Evolutionary conservation across 2,329 filamentous ascomycete genomes (phyloP).

Genomic region (Pseudogymnoascus sp.): DNA sequence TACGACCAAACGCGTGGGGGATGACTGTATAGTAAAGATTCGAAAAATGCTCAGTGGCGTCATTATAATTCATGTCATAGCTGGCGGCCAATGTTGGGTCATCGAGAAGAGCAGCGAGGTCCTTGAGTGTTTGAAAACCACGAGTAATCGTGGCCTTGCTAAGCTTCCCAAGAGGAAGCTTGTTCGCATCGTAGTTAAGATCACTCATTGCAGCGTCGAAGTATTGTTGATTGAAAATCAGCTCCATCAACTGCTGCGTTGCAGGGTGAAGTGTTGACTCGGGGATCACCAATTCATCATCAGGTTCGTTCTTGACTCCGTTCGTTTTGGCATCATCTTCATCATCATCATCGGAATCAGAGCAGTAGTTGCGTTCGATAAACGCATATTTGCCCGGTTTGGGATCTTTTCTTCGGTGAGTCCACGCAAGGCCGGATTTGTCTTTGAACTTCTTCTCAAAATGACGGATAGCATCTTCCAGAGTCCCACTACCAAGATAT

Average conservation of each 20-base stretch:
- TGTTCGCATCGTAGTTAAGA: conserved; percentile 66
- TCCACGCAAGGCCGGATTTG: conserved; percentile 54
- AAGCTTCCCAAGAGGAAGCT: conserved; percentile 77
- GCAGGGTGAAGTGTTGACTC: conserved; percentile 53
- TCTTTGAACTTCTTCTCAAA: conserved; percentile 58
- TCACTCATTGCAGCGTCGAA: conserved; percentile 61
- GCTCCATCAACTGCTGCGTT: conserved; percentile 63
- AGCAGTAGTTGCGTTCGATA: conserved; percentile 70
- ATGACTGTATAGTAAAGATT: conserved; percentile 78
- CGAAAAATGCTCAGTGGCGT: conserved; percentile 57
- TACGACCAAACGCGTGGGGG: conserved; percentile 72
- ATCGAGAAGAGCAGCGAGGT: conserved; percentile 62
- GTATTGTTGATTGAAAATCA: conserved; percentile 76
- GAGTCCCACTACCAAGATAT: conserved; percentile 35
- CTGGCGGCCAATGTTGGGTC: conserved; percentile 41
- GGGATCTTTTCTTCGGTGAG: conserved; percentile 46
- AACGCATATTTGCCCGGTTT: conserved; percentile 70
- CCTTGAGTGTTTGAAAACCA: conserved; percentile 72
- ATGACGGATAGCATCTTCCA: conserved; percentile 40
- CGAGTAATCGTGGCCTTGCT: conserved; percentile 69
- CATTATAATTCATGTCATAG: conserved; percentile 34
- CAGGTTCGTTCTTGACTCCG: conserved; percentile 7
- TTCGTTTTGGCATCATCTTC: conserved; percentile 28
- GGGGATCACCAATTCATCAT: conserved; percentile 31
- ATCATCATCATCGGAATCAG: conserved; percentile 53